Evolutionary conservation across 2,329 filamentous ascomycete species (phyloP).

Genomic region (Balansia obtecta): DNA sequence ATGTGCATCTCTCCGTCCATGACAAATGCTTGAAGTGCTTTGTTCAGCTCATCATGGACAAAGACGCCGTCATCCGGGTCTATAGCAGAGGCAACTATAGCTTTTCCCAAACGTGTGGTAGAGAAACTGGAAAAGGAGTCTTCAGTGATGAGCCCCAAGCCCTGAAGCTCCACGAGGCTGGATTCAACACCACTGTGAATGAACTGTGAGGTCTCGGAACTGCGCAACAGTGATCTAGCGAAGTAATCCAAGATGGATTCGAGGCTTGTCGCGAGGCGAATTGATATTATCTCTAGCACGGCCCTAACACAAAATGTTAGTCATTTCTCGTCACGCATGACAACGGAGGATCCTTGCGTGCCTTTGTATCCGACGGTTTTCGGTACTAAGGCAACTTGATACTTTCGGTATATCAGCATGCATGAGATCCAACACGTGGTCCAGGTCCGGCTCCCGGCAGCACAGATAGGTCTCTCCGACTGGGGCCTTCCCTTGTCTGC

Average conservation of each 20-base stretch:
- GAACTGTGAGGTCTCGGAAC: conserved; percentile 36
- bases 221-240: conserved; percentile 51
- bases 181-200: conserved; percentile 42
- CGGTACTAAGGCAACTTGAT: conserved; percentile 53
- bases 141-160: conserved; percentile 40
- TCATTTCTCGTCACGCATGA: background rate
- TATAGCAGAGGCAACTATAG: conserved; percentile 60
- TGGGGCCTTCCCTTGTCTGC: conserved; percentile 67
- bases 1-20: conserved; percentile 75
- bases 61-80: conserved; percentile 66
- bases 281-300: conserved; percentile 57
- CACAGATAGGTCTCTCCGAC: conserved; percentile 68
- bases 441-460: conserved; percentile 55
- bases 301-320: conserved; percentile 33
- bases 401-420: conserved; percentile 60
- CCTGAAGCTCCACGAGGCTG: conserved; percentile 45
- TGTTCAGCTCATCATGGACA: conserved; percentile 54
- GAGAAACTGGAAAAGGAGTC: conserved; percentile 39
- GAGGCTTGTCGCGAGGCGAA: conserved; percentile 51
- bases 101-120: conserved; percentile 54
- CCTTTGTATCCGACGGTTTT: conserved; percentile 57
- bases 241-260: conserved; percentile 58
- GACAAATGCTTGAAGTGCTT: conserved; percentile 59
- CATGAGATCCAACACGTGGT: conserved; percentile 57
- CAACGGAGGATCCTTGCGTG: conserved; percentile 14